Base-by-base conservation (phyloP, 345 rosid genomes). In the Populus deltoides region DNA sequence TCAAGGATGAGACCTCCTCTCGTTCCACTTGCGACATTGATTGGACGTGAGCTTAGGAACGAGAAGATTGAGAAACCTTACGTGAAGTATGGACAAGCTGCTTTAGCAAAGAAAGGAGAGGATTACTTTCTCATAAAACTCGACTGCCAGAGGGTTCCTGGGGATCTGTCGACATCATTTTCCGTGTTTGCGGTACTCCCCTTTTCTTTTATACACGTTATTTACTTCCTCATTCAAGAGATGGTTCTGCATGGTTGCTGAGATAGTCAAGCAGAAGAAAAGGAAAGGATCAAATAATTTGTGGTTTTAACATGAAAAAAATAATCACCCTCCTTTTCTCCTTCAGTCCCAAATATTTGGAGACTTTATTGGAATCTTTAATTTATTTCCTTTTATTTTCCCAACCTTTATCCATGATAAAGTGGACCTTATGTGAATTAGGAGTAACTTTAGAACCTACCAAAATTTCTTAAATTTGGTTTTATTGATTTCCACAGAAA, bases 41-140 rank as follows among this genome's bases (percentile, higher is more conserved):
- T 97, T 72, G 98, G 99, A 81, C 92, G 92, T 76, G 97, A 97
- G 88, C 88, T 97, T 53, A 90, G 98, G 88, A 86, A 86, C 39
- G 93, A 86, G 86, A 97, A 94, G 82, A 89, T 90, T 15, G 98
- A 92, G 90, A 90, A 86, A 69, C 98, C 98, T 81, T 86, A 87
- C 39, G 78, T 97, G 80, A 97, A 90, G 88, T 92, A 88, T 85
- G 99, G 99, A 70, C 98, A 94, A 84, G 98, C 99, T 79, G 96
- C 93, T 73, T 86, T 97, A 74, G 98, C 99, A 16, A 97, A 91
- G 89, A 97, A 97, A 83, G 99, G 97, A 75, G 99, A 97, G 82
- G 99, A 97, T 82, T 94, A 91, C 86, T 97, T 94, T 82, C 83
- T 97, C 82, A 84, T 92, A 77, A 89, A 94, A 81, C 87, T 85